These are phyloP conservation scores for Aspergillus sp. DNA, from an alignment of 2,329 filamentous ascomycete species.

Conservation along the genomic window DNA sequence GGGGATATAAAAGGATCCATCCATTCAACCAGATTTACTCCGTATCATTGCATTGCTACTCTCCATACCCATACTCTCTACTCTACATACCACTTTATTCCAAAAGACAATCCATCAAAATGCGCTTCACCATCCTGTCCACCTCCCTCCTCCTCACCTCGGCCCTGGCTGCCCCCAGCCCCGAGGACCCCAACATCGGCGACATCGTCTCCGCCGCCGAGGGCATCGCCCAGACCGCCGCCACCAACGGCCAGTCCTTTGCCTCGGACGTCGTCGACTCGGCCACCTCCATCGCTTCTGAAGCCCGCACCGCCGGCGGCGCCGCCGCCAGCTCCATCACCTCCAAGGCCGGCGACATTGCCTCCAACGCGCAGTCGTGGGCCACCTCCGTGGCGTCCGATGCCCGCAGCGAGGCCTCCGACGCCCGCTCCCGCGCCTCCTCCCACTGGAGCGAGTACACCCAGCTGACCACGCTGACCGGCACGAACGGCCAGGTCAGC, in stretches of 20 bases:
- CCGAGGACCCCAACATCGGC: conserved; percentile 13
- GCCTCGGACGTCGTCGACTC: conserved; percentile 13
- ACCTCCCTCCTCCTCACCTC: conserved; percentile 23
- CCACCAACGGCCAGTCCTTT: conserved; percentile 14
- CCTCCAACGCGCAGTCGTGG: conserved; percentile 10
- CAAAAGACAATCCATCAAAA: conserved; percentile 11
- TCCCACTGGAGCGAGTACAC: conserved; percentile 3
- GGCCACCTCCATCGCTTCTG: conserved; percentile 17
- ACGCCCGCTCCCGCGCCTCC: conserved; percentile 11
- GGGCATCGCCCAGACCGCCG: conserved; percentile 8
- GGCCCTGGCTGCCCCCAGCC: conserved; percentile 18
- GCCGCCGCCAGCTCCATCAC: conserved; percentile 16
- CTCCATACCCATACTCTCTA: neutral
- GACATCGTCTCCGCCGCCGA: conserved; percentile 16
- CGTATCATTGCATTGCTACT: neutral
- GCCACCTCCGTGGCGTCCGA: conserved; percentile 11
- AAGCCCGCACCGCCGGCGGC: conserved; percentile 14
- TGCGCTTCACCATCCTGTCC: conserved; percentile 27
- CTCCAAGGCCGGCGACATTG: conserved; percentile 13
- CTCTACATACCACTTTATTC: neutral
- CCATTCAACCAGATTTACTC: no score
- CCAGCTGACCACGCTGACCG: conserved; percentile 18
- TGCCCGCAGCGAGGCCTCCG: conserved; percentile 11
- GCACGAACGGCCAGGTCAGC: conserved; percentile 15
- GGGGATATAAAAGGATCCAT: neutral